A percentile compares a stretch with the other conserved stretches of the same genome.
Conservation (phyloP, 345 rosid genomes). For the Atalantia buxifolia region DNA sequence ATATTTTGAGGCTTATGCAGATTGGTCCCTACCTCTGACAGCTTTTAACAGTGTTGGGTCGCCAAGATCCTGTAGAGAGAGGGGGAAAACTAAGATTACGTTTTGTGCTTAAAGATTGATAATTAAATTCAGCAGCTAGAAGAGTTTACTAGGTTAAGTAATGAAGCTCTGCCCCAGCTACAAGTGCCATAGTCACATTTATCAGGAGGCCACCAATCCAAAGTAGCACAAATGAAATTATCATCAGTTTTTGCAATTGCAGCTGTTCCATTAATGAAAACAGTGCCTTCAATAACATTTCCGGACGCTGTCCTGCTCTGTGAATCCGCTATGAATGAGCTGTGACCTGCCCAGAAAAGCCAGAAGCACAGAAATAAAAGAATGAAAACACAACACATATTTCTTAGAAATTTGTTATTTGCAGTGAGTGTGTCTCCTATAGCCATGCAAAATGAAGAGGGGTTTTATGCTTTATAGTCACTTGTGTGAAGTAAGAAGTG, state of each 20-base stretch:
- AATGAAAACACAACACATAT: constrained; percentile 21
- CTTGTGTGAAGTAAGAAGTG: too few species aligned
- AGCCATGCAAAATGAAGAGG: too few species aligned
- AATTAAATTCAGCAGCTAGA: neutral
- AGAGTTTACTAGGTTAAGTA: constrained; percentile 38
- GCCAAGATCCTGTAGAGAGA: constrained; percentile 46
- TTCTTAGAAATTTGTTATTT: neutral
- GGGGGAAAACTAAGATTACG: neutral
- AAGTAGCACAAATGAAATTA: constrained; percentile 47
- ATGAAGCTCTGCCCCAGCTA: constrained; percentile 45
- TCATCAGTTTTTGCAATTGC: constrained; percentile 33
- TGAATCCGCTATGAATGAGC: constrained; percentile 14
- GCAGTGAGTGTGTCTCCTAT: too few species aligned
- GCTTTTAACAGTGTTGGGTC: constrained; percentile 59
- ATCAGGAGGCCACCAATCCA: constrained; percentile 61
- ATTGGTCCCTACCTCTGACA: constrained; percentile 42
- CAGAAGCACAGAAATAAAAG: constrained; percentile 22
- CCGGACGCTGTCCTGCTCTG: constrained; percentile 1
- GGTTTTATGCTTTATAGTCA: too few species aligned
- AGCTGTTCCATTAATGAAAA: constrained; percentile 38
- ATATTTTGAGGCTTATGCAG: neutral
- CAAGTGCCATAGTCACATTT: constrained; percentile 49
- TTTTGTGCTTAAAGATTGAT: neutral
- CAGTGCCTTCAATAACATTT: constrained; percentile 26
- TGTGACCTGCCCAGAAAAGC: constrained; percentile 18